Evolutionary conservation across 2,329 filamentous ascomycete species (phyloP), one percentile per base, ranked within the genome.

Genomic region (Clonostachys sp.): DNA sequence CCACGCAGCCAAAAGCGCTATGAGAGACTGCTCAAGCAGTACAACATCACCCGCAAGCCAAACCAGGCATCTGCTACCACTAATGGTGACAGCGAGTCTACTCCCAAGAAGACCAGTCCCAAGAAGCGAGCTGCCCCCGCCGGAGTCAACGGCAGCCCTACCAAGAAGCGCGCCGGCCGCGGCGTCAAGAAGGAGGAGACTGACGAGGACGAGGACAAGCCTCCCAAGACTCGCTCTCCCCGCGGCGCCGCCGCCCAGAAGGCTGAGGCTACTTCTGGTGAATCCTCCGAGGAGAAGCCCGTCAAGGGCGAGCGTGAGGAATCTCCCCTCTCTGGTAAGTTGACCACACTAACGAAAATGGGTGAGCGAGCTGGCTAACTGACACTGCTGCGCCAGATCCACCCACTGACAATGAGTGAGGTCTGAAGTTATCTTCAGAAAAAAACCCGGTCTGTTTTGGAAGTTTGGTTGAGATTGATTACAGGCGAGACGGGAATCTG

Each of bases 1-100:
- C 14, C 14, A 50, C 57, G 3, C 24, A 87, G 84, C 2, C 78
- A 82, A 52, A 87, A 87, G 65, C 72, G 84, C 55, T 87, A 84
- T 57, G 81, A 85, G 62, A 78, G 84, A 34, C 73, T 88, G 59
- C 71, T 85, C 65, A 83, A 84, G 60, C 66, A 75, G 9, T 70
- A 83, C 53, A 73, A 72, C 24, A 77, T 84, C 44, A 55, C 30
- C 13, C 34, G 34, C 43, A 55, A 55, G 39, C 53, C 53, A n/a
- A 48, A 50, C 43, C 20, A 10, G 33, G 35, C 36, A 24, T 9
- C 47, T 45, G 38, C 46, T 12, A 20, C 12, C 16, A 48, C n/a
- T 7, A 43, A n/a, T 39, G 36, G 36, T 18, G 36, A 39, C 42
- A 56, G 51, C 41, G 36, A 34, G 6, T 18, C 16, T 38, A 45